These are phyloP conservation scores for Lactarius vividus DNA, from an alignment of 768 basidiomycete species.

Conservation along the genomic window DNA sequence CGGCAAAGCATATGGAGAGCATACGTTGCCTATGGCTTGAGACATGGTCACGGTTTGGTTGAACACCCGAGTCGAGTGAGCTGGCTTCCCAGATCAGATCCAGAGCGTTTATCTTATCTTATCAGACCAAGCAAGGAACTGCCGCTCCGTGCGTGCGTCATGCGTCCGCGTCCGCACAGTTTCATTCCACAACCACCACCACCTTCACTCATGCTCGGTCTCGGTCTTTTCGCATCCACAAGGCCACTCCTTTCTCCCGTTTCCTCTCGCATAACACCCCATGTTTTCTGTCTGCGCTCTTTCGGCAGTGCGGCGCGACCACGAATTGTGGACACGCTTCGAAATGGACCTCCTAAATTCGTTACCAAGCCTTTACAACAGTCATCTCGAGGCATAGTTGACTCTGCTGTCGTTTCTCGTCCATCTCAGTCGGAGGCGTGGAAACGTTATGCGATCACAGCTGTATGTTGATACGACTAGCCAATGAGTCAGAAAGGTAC, in stretches of 20 bases:
- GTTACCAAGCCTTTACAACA: conserved; percentile 30
- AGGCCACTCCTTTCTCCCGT: conserved; percentile 30
- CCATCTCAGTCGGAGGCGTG: conserved; percentile 43
- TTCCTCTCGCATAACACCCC: conserved; percentile 29
- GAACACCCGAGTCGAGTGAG: not conserved
- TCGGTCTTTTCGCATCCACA: conserved; percentile 28
- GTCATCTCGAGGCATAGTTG: conserved; percentile 47
- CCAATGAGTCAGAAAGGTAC: conserved; percentile 1
- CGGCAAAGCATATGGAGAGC: conserved; percentile 29
- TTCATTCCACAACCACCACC: conserved; percentile 9
- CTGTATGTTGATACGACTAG: conserved; percentile 38
- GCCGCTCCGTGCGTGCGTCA: conserved; percentile 4
- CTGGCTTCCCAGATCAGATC: not conserved
- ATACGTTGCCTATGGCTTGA: conserved; percentile 77
- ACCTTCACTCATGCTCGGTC: conserved; percentile 31
- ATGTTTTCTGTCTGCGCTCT: conserved; percentile 30
- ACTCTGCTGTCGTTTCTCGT: conserved; percentile 43
- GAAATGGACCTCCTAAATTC: conserved; percentile 33
- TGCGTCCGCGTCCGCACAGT: conserved; percentile 1
- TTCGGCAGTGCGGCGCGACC: conserved; percentile 35
- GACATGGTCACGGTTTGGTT: conserved; percentile 50
- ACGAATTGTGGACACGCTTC: conserved; percentile 34
- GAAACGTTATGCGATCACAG: conserved; percentile 52
- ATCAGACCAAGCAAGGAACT: not conserved
- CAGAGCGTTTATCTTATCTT: conserved; percentile 19